Conservation (phyloP, 2,329 filamentous ascomycete species). For the Epichloe hybrida region DNA sequence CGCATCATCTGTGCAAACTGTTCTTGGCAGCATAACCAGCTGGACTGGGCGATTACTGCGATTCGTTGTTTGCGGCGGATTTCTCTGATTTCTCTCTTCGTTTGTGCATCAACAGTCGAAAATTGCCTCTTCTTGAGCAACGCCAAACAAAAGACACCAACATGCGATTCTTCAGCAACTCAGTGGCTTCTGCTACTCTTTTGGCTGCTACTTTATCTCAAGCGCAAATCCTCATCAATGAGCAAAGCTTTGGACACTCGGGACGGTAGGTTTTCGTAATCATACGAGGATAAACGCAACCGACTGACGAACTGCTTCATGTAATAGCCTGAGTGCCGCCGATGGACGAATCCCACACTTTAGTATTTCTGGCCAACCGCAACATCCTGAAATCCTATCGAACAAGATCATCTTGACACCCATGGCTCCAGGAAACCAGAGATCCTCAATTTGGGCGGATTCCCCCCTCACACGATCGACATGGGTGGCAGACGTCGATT, state of each 20-base stretch:
- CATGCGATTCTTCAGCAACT: conserved; percentile 4
- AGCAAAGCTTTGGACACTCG: conserved; percentile 65
- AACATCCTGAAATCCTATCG: conserved; percentile 54
- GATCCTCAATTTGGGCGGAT: conserved; percentile 72
- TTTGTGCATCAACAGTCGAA: neutral
- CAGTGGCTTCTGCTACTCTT: conserved; percentile 25
- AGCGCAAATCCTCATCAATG: conserved; percentile 55
- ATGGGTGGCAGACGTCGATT: conserved; percentile 77
- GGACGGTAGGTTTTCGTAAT: conserved; percentile 33
- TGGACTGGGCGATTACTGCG: neutral
- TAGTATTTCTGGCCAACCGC: conserved; percentile 38
- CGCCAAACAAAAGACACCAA: neutral
- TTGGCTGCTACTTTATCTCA: conserved; percentile 36
- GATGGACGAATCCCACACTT: conserved; percentile 38
- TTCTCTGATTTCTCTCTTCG: neutral
- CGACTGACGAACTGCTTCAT: neutral
- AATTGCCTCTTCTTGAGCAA: neutral
- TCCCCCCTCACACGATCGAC: conserved; percentile 44
- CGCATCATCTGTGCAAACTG: neutral
- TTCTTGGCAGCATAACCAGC: conserved; percentile 1
- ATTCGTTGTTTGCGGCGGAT: neutral
- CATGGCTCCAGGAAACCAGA: conserved; percentile 69
- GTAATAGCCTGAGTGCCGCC: neutral
- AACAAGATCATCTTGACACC: conserved; percentile 90
- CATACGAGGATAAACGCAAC: neutral